Evolutionary conservation across 192 early-diverging fungal genomes (phyloP).

Genomic region (Backusella luteola): DNA sequence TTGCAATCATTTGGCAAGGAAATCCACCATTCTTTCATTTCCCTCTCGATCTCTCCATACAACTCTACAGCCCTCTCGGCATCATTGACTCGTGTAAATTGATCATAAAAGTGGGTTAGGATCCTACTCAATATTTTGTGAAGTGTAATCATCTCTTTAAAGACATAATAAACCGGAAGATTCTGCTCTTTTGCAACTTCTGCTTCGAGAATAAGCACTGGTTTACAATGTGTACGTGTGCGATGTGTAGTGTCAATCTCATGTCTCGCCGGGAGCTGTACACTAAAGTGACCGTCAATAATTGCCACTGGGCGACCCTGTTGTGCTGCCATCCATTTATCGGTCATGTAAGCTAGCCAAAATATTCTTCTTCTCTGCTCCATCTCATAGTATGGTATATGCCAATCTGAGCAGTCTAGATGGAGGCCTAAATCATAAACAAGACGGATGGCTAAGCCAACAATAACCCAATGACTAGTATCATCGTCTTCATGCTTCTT

Average conservation of each 20-base stretch:
- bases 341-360: constrained; percentile 69
- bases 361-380: constrained; percentile 68
- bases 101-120: constrained; percentile 19
- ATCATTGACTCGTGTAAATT: constrained; percentile 15
- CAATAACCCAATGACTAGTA: constrained; percentile 22
- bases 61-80: constrained; percentile 1
- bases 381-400: constrained; percentile 47
- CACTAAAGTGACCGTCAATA: constrained; percentile 39
- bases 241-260: constrained; percentile 16
- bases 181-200: background rate
- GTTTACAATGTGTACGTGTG: background rate
- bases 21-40: background rate
- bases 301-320: constrained; percentile 41
- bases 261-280: background rate
- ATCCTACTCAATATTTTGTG: constrained; percentile 27
- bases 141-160: constrained; percentile 20
- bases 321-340: constrained; percentile 51
- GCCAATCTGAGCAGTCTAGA: constrained; percentile 55
- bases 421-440: constrained; percentile 81
- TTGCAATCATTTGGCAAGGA: background rate
- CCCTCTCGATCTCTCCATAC: background rate
- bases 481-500: constrained; percentile 9
- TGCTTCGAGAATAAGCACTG: background rate
- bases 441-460: constrained; percentile 60
- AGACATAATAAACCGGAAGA: constrained; percentile 9